A percentile compares a stretch with the other conserved stretches of the same genome.
These are phyloP conservation scores for Coprinellus aureogranulatus DNA, from an alignment of 768 basidiomycete species.

Conservation along the genomic window DNA sequence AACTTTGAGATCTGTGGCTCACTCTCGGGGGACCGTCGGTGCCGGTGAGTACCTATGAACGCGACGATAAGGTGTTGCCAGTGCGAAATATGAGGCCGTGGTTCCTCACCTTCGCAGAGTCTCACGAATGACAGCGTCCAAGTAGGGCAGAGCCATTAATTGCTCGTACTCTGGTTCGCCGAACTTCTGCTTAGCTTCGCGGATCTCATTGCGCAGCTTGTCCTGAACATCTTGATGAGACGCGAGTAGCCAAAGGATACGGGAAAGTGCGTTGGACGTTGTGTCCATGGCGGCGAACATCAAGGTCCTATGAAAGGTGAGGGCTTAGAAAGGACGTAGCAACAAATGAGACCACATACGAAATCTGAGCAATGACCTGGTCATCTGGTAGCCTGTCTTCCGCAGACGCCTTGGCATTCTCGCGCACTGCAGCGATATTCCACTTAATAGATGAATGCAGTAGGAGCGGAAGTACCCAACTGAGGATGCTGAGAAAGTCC, in stretches of 20 bases:
- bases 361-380: conserved; percentile 38
- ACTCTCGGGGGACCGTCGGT: conserved; percentile 20
- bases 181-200: conserved; percentile 21
- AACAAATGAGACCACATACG: conserved; percentile 15
- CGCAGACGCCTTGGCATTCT: conserved; percentile 31
- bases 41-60: conserved; percentile 20
- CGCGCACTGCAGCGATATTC: conserved; percentile 31
- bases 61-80: no score
- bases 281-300: conserved; percentile 43
- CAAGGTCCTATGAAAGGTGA: conserved; percentile 24
- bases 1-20: not conserved
- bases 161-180: conserved; percentile 34
- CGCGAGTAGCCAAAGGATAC: conserved; percentile 32
- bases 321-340: not conserved
- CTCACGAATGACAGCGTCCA: conserved; percentile 40
- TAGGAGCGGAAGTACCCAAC: conserved; percentile 29
- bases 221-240: conserved; percentile 35
- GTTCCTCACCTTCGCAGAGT: conserved; percentile 35
- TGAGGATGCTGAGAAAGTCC: conserved; percentile 45
- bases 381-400: conserved; percentile 31
- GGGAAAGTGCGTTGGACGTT: conserved; percentile 35
- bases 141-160: conserved; percentile 33
- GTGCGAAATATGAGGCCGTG: not conserved
- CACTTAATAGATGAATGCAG: not conserved
- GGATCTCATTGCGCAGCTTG: conserved; percentile 34